A percentile compares a stretch with the other conserved stretches of the same genome.
phyloP scores from a whole-genome alignment of 2,329 filamentous ascomycete species.

The Bretziella fagacearum region DNA sequence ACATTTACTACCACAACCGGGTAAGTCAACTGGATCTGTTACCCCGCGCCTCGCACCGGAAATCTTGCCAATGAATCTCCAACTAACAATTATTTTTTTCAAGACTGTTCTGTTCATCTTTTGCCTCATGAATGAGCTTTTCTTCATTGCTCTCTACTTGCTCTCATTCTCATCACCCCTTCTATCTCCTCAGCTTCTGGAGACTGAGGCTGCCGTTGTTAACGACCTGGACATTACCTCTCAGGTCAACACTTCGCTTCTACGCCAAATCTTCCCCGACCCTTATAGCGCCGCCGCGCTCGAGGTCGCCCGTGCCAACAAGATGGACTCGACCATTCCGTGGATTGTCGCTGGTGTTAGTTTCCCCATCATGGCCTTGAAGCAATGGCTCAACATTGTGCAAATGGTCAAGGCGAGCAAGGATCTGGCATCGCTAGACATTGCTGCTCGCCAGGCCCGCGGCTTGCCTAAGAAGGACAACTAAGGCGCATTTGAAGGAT shows the following conservation, averaged over 20 bases:
- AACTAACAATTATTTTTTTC: neutral
- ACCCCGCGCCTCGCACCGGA: neutral
- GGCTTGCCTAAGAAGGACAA: conserved; percentile 35
- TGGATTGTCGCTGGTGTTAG: conserved; percentile 65
- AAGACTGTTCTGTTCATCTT: conserved; percentile 81
- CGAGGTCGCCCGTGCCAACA: conserved; percentile 85
- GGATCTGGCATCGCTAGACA: conserved; percentile 85
- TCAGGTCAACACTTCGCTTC: conserved; percentile 51
- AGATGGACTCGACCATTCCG: conserved; percentile 54
- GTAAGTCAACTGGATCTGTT: conserved; percentile 32
- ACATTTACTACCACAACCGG: conserved; percentile 95
- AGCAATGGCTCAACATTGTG: conserved; percentile 87
- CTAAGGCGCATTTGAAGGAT: too few species aligned
- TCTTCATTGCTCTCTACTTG: conserved; percentile 96
- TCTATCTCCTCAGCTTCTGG: conserved; percentile 68
- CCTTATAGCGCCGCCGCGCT: conserved; percentile 86
- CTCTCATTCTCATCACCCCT: conserved; percentile 88
- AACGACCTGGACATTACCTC: conserved; percentile 43
- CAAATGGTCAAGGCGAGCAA: conserved; percentile 86
- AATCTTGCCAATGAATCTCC: neutral
- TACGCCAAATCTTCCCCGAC: conserved; percentile 64
- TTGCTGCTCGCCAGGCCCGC: conserved; percentile 38
- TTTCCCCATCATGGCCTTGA: conserved; percentile 72
- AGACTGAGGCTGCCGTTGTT: conserved; percentile 22
- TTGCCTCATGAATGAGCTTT: conserved; percentile 82